A percentile compares a stretch with the other conserved stretches of the same genome.
Evolutionary conservation across 2,329 filamentous ascomycete species (phyloP).

Genomic region (Fusarium circinatum): DNA sequence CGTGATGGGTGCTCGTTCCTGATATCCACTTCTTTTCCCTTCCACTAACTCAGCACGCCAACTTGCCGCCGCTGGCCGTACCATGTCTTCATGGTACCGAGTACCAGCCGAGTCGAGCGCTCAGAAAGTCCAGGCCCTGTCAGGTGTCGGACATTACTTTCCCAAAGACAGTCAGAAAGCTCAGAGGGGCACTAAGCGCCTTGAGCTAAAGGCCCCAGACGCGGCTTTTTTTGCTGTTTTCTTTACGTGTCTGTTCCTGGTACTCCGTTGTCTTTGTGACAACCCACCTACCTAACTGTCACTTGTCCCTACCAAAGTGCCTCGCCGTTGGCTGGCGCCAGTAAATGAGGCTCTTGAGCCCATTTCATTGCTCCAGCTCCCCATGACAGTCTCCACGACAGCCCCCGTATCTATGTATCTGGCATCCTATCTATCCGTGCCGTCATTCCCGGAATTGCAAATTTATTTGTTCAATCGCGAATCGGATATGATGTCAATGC

Average conservation of each 20-base stretch:
- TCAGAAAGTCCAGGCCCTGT: constrained; percentile 36
- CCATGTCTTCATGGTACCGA: constrained; percentile 23
- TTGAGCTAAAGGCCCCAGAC: constrained; percentile 32
- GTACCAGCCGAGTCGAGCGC: constrained; percentile 26
- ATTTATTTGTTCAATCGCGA: constrained; percentile 16
- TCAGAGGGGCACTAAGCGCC: constrained; percentile 19
- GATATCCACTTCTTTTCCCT: constrained; percentile 37
- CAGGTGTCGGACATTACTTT: constrained; percentile 43
- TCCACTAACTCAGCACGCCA: constrained; percentile 32
- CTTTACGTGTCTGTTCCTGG: constrained; percentile 39
- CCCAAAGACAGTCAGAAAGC: constrained; percentile 10
- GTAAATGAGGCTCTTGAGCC: constrained; percentile 41
- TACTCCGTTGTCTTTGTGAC: constrained; percentile 26
- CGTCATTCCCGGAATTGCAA: constrained; percentile 41
- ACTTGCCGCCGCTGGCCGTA: constrained; percentile 44
- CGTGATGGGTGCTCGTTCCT: constrained; percentile 27
- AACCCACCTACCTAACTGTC: constrained; percentile 40
- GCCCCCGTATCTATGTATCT: constrained; percentile 9
- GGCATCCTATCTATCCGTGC: constrained; percentile 41
- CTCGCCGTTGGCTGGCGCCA: constrained; percentile 24
- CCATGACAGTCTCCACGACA: constrained; percentile 14
- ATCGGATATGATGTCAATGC: constrained; percentile 42
- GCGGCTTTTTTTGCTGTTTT: constrained; percentile 40
- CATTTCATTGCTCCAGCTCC: constrained; percentile 10
- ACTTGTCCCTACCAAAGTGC: constrained; percentile 32